phyloP scores from a whole-genome alignment of 495 filamentous ascomycete genomes.

The Physcia stellaris region DNA sequence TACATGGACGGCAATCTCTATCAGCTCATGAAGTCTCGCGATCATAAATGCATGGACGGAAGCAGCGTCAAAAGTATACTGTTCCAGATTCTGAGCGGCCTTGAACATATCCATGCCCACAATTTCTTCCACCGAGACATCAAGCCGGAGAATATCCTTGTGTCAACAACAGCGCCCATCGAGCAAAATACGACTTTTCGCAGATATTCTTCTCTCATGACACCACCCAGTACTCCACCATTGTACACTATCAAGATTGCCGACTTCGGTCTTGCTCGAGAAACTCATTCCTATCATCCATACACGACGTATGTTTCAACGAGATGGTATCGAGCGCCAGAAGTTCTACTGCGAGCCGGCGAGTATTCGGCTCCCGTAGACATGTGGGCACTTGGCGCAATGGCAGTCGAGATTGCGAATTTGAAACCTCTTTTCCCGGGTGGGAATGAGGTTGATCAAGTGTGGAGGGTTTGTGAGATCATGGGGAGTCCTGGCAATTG shows the following conservation, averaged over 20 bases:
- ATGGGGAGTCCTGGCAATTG: slow-evolving; percentile 99
- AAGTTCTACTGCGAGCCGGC: slow-evolving; percentile 86
- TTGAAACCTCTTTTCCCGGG: slow-evolving; percentile 95
- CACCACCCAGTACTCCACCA: slow-evolving; percentile 86
- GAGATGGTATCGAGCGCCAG: slow-evolving; percentile 94
- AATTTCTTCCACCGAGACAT: slow-evolving; percentile 99
- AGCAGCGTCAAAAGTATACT: slow-evolving; percentile 94
- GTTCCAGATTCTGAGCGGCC: slow-evolving; percentile 87
- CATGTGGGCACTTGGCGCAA: slow-evolving; percentile 97
- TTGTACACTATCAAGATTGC: slow-evolving; percentile 96
- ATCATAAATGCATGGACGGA: slow-evolving; percentile 84
- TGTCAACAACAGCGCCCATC: slow-evolving; percentile 76
- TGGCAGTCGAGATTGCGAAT: slow-evolving; percentile 97
- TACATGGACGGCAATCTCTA: slow-evolving; percentile 99
- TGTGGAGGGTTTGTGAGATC: slow-evolving; percentile 98
- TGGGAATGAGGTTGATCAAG: slow-evolving; percentile 96
- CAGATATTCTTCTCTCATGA: slow-evolving; percentile 84
- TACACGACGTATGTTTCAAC: slow-evolving; percentile 99
- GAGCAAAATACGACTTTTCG: slow-evolving; percentile 71
- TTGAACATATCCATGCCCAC: slow-evolving; percentile 95
- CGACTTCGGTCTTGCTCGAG: slow-evolving; percentile 95
- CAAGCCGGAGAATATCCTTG: slow-evolving; percentile 97
- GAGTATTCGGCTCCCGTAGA: slow-evolving; percentile 97
- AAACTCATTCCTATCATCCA: slow-evolving; percentile 88
- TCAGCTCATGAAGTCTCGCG: slow-evolving; percentile 95